A percentile compares a stretch with the other conserved stretches of the same genome.
These are phyloP conservation scores for Neonectria hederae DNA, from an alignment of 2,329 filamentous ascomycete species.

Conservation along the genomic window DNA sequence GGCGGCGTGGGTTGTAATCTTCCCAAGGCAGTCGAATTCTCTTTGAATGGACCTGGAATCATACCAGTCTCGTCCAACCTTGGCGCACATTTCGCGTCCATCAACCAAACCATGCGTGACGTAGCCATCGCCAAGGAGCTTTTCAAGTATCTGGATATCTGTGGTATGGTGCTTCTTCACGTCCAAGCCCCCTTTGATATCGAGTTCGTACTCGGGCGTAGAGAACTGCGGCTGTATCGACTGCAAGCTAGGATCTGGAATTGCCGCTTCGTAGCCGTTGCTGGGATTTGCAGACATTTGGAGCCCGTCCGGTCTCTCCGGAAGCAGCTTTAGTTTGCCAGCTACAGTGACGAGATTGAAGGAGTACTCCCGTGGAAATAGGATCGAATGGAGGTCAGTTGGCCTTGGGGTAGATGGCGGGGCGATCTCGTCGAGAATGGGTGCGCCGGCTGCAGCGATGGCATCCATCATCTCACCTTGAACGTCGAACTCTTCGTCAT, in stretches of 20 bases:
- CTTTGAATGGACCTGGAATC: neutral
- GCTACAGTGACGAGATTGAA: conserved; percentile 1
- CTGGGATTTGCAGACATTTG: neutral
- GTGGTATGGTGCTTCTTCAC: neutral
- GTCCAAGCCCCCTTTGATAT: neutral
- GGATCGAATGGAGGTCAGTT: conserved; percentile 2
- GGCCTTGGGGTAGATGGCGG: neutral
- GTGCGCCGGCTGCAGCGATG: neutral
- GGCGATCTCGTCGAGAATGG: conserved; percentile 1
- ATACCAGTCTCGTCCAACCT: neutral
- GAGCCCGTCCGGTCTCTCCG: conserved; percentile 4
- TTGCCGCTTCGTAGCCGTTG: conserved; percentile 1
- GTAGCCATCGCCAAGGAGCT: conserved; percentile 3
- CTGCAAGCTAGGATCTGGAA: neutral
- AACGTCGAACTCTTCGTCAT: conserved; percentile 4
- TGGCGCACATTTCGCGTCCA: conserved; percentile 2
- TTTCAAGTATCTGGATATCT: conserved; percentile 2
- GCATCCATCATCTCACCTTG: conserved; percentile 4
- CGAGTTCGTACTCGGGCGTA: neutral
- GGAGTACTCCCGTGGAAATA: conserved; percentile 8
- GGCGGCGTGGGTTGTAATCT: neutral
- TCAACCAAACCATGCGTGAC: neutral
- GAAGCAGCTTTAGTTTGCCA: neutral
- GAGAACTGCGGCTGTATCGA: neutral
- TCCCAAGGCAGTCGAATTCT: conserved; percentile 11